Evolutionary conservation across 1,139 yeast genomes (phyloP).

Genomic region (Geotrichum fermentans): DNA sequence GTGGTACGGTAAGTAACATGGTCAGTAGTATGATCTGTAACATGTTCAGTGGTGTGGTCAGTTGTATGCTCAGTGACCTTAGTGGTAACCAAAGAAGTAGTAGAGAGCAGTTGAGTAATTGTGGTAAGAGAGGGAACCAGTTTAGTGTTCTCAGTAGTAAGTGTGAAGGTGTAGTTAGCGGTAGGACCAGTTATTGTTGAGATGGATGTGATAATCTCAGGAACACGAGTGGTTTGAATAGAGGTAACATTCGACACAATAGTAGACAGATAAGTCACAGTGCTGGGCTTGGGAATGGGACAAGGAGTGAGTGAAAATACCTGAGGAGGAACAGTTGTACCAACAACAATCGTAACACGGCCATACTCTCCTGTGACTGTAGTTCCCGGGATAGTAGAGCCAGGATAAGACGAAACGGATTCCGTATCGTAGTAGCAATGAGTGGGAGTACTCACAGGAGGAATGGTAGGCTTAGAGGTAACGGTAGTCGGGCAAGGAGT

Average conservation of each 20-base stretch:
- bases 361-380: slow-evolving; percentile 12
- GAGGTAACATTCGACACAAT: slow-evolving; percentile 4
- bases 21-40: slow-evolving; percentile 1
- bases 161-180: slow-evolving; percentile 4
- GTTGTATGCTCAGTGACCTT: slow-evolving; percentile 1
- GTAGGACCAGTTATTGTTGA: slow-evolving; percentile 13
- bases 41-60: slow-evolving; percentile 1
- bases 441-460: slow-evolving; percentile 13
- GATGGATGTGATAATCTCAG: slow-evolving; percentile 10
- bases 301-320: slow-evolving; percentile 14
- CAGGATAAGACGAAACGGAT: slow-evolving; percentile 5
- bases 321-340: slow-evolving; percentile 9
- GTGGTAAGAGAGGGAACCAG: slow-evolving; percentile 13
- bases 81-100: slow-evolving; percentile 2
- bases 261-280: slow-evolving; percentile 6
- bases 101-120: not conserved
- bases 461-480: slow-evolving; percentile 10
- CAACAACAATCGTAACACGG: slow-evolving; percentile 14
- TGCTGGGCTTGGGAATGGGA: slow-evolving; percentile 8
- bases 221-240: slow-evolving; percentile 9
- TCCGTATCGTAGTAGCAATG: slow-evolving; percentile 11
- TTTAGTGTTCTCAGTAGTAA: slow-evolving; percentile 4
- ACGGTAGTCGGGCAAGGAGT: slow-evolving; percentile 16
- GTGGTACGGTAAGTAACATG: not conserved
- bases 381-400: slow-evolving; percentile 12